Evolutionary conservation across 2,329 filamentous ascomycete species (phyloP), one percentile per base, ranked within the genome.

Genomic region (Mollisiaceae sp.): DNA sequence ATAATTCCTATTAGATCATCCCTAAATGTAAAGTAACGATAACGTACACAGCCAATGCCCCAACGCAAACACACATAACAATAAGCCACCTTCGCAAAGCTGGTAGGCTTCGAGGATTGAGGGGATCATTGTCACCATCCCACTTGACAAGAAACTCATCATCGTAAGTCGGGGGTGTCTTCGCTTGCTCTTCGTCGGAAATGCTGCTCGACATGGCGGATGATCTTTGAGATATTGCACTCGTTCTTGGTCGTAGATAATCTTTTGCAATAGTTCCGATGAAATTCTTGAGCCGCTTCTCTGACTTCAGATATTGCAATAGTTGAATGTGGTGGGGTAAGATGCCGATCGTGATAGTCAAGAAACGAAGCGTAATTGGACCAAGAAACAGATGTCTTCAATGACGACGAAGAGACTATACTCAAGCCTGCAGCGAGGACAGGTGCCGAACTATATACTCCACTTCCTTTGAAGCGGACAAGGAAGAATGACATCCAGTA

Each of bases 41-140:
- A 50, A 87, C 90, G 82, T 83, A 93, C 90, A 97, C 92, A 77
- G 91, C 93, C 65, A 94, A 82, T 38, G 91, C 90, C 3, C 89
- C 91, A 62, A 84, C 75, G 4, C 89, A 88, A n/a, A 93, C 83
- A 62, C 96, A 89, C 47, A 86, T 70, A 0, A 92, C 87, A 66
- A 96, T 89, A 20, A 87, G 64, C 94, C 93, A 97, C 75, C 93
- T 93, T 66, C 86, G 84, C 15, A 78, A 73, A 15, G 77, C 83
- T 24, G 78, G 79, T 80, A 92, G 87, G 75, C 85, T 92, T 62
- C 89, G 85, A 0, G 93, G 93, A 71, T 89, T 90, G 75, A 86
- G 75, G 0, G 90, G 89, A 74, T 97, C 93, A 59, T 82, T 79
- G 63, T 91, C 87, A 57, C 91, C 87, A 57, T 93, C 89, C 85